Evolutionary conservation across 805 yeast species (phyloP), one percentile per base, ranked within the genome.

Genomic region (Candida piceae): DNA sequence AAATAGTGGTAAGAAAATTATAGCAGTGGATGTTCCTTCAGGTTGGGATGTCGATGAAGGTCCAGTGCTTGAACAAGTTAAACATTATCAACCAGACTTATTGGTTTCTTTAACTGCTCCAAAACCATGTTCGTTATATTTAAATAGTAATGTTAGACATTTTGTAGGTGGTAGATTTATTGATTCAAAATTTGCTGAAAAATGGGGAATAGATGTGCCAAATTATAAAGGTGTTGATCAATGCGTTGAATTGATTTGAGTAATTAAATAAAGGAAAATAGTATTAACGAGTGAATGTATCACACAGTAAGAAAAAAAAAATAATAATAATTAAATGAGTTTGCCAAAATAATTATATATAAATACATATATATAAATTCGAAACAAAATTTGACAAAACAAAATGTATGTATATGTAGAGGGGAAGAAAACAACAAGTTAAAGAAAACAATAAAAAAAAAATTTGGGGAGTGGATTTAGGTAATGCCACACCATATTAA

Each of bases 41-140:
- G 96, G 97, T 0, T 93, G 98, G 98, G 90, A 89, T 53, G 97
- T 93, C 9, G 95, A 93, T 52, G 53, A 70, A 7, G 98, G 98
- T 0, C 95, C 93, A 0, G 61, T 58, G 2, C 59, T 63, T 9
- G 62, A 57, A 0, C 52, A 66, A 13, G 53, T 55, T 7, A 37
- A 38, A 8, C 43, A 57, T 12, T 63, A 60, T 15, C 66, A 66
- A 18, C 95, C 97, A 1, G 59, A 70, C 5, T 76, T 78, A 46
- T 66, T 93, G 32, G 79, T 93, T 8, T 83, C 95, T 34, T 64
- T 93, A 33, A 89, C 97, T 0, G 97, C 96, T 0, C 98, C 98
- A 7, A 93, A 93, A 55, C 93, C 94, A 0, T 89, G 95, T 36
- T 77, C 94, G 2, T 55, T 58, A 32, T 64, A 60, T 40, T 71